Conservation (phyloP, 2,329 filamentous ascomycete genomes). For the Fusarium transvaalense region DNA sequence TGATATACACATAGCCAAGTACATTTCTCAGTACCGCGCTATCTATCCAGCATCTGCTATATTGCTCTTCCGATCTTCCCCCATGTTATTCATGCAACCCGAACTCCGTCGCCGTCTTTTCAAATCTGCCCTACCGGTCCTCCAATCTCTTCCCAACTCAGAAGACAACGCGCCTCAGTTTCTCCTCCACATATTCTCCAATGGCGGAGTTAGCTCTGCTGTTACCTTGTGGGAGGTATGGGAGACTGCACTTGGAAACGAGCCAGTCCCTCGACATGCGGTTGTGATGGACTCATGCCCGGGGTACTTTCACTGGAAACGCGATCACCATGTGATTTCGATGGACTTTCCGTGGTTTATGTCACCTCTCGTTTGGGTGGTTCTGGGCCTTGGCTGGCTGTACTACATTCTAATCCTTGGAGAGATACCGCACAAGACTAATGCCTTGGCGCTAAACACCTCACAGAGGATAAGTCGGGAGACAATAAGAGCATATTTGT, state of each 20-base stretch:
- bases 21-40: constrained; percentile 59
- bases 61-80: constrained; percentile 60
- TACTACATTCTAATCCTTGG: constrained; percentile 50
- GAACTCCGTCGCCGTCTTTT: constrained; percentile 52
- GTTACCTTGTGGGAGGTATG: constrained; percentile 49
- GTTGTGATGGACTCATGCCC: constrained; percentile 64
- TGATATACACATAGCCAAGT: constrained; percentile 65
- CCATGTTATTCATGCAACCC: constrained; percentile 53
- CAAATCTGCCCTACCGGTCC: constrained; percentile 56
- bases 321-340: constrained; percentile 57
- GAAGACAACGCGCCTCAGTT: constrained; percentile 49
- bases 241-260: constrained; percentile 32
- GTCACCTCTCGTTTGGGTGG: constrained; percentile 53
- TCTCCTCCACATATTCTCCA: constrained; percentile 65
- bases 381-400: constrained; percentile 52
- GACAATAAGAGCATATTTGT: constrained; percentile 64
- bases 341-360: constrained; percentile 52
- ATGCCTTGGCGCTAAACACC: constrained; percentile 56
- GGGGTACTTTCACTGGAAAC: constrained; percentile 57
- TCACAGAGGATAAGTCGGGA: constrained; percentile 52
- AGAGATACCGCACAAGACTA: constrained; percentile 50
- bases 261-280: constrained; percentile 57
- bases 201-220: constrained; percentile 62
- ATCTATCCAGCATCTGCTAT: constrained; percentile 61
- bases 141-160: constrained; percentile 50